phyloP scores from a whole-genome alignment of 1,284 basidiomycete genomes.

The Cronartium ribicola region DNA sequence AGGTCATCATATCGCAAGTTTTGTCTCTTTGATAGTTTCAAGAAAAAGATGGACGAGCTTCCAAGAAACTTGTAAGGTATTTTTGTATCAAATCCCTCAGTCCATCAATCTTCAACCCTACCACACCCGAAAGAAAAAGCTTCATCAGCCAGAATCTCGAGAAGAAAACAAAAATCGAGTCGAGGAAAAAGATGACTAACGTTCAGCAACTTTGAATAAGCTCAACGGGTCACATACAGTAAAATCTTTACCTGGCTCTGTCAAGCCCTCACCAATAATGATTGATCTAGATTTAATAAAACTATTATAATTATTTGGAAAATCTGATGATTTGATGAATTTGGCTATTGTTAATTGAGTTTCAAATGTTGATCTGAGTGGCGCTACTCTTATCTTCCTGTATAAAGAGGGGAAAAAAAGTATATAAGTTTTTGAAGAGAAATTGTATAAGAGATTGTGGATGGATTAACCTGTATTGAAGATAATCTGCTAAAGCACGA shows the following conservation, averaged over 20 bases:
- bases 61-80: no score
- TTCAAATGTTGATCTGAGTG: slow-evolving; percentile 16
- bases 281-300: slow-evolving; percentile 16
- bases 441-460: background rate
- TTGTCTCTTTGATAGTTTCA: no score
- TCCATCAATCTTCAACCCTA: background rate
- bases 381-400: slow-evolving; percentile 24
- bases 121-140: background rate
- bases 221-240: slow-evolving; percentile 10
- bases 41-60: no score
- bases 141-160: background rate
- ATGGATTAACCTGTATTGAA: slow-evolving; percentile 14
- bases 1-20: no score
- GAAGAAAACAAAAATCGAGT: background rate
- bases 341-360: background rate
- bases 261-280: background rate
- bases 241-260: background rate
- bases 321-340: background rate
- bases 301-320: background rate
- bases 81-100: background rate
- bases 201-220: slow-evolving; percentile 10
- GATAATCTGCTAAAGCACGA: slow-evolving; percentile 10
- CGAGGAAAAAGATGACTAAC: slow-evolving; percentile 8
- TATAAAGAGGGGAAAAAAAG: background rate
- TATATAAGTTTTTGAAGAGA: background rate